A percentile compares a stretch with the other conserved stretches of the same genome.
Evolutionary conservation across 2,329 filamentous ascomycete species (phyloP).

Genomic region (Diplodia corticola): DNA sequence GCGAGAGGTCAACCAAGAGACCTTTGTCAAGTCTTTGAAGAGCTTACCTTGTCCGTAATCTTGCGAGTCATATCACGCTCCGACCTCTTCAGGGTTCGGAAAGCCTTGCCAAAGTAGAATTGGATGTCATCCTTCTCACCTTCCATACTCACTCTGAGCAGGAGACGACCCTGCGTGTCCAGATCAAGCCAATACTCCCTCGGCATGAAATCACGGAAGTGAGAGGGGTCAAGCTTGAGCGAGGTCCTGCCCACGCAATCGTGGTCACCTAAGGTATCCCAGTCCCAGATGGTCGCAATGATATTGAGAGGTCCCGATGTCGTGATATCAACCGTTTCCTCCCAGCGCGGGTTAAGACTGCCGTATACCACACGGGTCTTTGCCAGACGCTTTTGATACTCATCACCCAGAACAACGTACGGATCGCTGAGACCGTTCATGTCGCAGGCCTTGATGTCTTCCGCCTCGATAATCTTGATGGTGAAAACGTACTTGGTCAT

Average conservation of each 20-base stretch:
- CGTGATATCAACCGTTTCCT: slow-evolving; percentile 94
- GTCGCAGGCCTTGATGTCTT: slow-evolving; percentile 97
- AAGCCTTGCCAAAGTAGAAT: slow-evolving; percentile 97
- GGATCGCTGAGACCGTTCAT: slow-evolving; percentile 92
- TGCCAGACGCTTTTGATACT: slow-evolving; percentile 93
- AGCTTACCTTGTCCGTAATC: slow-evolving; percentile 88
- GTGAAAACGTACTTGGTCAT: slow-evolving; percentile 94
- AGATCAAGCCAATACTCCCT: slow-evolving; percentile 97
- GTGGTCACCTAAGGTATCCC: slow-evolving; percentile 94
- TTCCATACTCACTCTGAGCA: slow-evolving; percentile 96
- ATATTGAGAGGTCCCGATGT: slow-evolving; percentile 89
- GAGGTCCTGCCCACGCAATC: slow-evolving; percentile 97
- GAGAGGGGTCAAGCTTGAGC: slow-evolving; percentile 93
- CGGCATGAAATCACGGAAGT: slow-evolving; percentile 94
- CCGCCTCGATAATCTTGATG: slow-evolving; percentile 96
- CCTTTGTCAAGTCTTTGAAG: neutral
- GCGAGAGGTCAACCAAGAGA: slow-evolving; percentile 25
- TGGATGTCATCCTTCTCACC: slow-evolving; percentile 97
- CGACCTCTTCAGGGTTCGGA: slow-evolving; percentile 89
- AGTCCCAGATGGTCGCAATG: slow-evolving; percentile 97
- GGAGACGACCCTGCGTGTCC: slow-evolving; percentile 86
- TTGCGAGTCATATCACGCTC: slow-evolving; percentile 98
- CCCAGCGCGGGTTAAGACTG: slow-evolving; percentile 92
- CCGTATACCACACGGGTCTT: slow-evolving; percentile 92
- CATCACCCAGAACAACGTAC: slow-evolving; percentile 94